These are phyloP conservation scores for Ambrosiella xylebori DNA, from an alignment of 2,329 filamentous ascomycete genomes.

Conservation along the genomic window DNA sequence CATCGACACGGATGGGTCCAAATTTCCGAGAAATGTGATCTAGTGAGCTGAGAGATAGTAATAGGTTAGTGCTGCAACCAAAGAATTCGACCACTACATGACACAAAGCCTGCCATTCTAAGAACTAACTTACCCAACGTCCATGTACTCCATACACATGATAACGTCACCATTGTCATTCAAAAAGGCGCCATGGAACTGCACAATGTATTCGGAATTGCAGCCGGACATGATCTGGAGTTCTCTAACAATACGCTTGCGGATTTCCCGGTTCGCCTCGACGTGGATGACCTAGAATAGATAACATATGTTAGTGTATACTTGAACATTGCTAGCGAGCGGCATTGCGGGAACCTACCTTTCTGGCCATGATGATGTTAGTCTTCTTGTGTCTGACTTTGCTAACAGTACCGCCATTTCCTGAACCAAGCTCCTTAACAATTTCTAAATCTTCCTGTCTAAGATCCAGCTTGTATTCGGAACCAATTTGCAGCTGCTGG, in stretches of 20 bases:
- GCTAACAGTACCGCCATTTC: slow-evolving; percentile 95
- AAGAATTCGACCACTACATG: not conserved
- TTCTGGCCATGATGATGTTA: slow-evolving; percentile 92
- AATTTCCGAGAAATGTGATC: slow-evolving; percentile 90
- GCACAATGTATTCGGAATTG: slow-evolving; percentile 92
- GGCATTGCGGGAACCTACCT: slow-evolving; percentile 40
- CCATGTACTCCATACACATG: slow-evolving; percentile 99
- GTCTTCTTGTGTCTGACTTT: slow-evolving; percentile 92
- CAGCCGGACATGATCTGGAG: slow-evolving; percentile 97
- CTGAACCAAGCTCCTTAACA: slow-evolving; percentile 83
- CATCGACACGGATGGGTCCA: slow-evolving; percentile 86
- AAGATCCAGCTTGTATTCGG: slow-evolving; percentile 89
- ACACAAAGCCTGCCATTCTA: too few species aligned
- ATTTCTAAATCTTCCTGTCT: slow-evolving; percentile 83
- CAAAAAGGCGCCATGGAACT: slow-evolving; percentile 92
- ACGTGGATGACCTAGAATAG: slow-evolving; percentile 72
- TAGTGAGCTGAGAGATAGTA: slow-evolving; percentile 47
- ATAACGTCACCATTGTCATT: slow-evolving; percentile 96
- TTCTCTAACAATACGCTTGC: slow-evolving; percentile 91
- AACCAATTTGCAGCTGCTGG: slow-evolving; percentile 73
- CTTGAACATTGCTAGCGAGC: not conserved
- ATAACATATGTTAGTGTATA: not conserved
- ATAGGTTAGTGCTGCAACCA: not conserved
- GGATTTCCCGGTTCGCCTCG: slow-evolving; percentile 91
- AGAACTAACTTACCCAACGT: slow-evolving; percentile 68